Conservation (phyloP, 169 alveolate genomes). For the Plasmodium blacklocki region DNA sequence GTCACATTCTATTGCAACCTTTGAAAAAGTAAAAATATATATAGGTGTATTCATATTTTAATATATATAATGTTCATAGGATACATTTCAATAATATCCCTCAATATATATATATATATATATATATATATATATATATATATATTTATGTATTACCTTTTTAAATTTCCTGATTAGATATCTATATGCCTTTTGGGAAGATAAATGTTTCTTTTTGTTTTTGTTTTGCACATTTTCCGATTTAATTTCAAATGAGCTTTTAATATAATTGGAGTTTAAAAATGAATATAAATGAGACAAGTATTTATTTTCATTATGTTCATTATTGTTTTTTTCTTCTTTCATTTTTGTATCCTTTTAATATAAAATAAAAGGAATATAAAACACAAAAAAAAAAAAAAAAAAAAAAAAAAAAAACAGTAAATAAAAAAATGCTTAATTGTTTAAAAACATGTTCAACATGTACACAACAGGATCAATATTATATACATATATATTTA, state of each 20-base stretch:
- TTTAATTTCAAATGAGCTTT: conserved; percentile 33
- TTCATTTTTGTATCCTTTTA: conserved; percentile 33
- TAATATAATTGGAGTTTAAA: conserved; percentile 68
- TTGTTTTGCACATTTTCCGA: conserved; percentile 30
- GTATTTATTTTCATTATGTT: conserved; percentile 65
- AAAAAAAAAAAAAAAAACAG: no score
- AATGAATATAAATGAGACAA: conserved; percentile 68
- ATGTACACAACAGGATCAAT: no score
- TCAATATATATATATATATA: no score
- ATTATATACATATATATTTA: no score
- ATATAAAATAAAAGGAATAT: no score
- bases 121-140: not conserved
- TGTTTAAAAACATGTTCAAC: not conserved
- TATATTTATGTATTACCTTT: conserved; percentile 17
- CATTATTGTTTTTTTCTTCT: conserved; percentile 58
- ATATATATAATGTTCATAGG: not conserved
- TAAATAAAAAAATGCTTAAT: no score
- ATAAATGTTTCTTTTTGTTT: conserved; percentile 34
- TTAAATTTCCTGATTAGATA: conserved; percentile 54
- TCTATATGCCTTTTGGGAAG: conserved; percentile 43
- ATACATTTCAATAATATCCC: no score
- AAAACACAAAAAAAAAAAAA: no score
- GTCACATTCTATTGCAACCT: conserved; percentile 64
- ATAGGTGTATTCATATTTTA: not conserved
- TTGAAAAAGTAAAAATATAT: conserved; percentile 12